Evolutionary conservation across 75 land plant species (phyloP), one percentile per base, ranked within the genome.

Genomic region (Picea glauca): DNA sequence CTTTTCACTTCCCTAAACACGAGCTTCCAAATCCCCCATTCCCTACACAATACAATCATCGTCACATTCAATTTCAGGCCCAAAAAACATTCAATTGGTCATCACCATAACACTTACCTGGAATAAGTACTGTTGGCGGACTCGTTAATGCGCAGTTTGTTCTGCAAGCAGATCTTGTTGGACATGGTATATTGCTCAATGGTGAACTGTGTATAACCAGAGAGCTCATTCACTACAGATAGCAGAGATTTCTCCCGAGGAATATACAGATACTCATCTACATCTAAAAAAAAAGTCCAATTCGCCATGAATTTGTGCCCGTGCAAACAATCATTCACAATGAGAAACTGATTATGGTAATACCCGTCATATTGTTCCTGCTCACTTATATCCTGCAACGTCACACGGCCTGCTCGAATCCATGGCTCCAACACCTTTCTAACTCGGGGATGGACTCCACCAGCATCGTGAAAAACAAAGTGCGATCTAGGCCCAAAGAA

Each of bases 281-380:
- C 93, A 75, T 95, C 98, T 40, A 95, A 95, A 78, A 78, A 95
- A 83, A 95, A 95, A 11, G 88, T 91, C 98, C 98, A 95, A 13
- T 90, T 91, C 1, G 98, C 87, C 23, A 87, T 82, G 80, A 78
- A 83, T n/a, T 85, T 78, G 68, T 90, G 84, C 33, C 98, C 83
- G 62, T 92, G 94, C 75, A 95, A 62, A 79, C 98, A 95, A 59
- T 95, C 98, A 70, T 95, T 95, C 66, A 93, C 95, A 61, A 95
- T 88, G 81, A 95, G 57, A 79, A 95, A 95, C 88, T 95, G 98
- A 67, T 95, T 95, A 67, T 93, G 86, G 79, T 95, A 95, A 74
- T 93, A 95, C 31, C 95, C 95, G 67, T 95, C 98, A 50, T 65
- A 93, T 80, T 85, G 79, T 40, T 80, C 91, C 77, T 92, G 98